These are phyloP conservation scores for Musa beccarii DNA, from an alignment of 176 grass and related monocot genomes.

Conservation along the genomic window DNA sequence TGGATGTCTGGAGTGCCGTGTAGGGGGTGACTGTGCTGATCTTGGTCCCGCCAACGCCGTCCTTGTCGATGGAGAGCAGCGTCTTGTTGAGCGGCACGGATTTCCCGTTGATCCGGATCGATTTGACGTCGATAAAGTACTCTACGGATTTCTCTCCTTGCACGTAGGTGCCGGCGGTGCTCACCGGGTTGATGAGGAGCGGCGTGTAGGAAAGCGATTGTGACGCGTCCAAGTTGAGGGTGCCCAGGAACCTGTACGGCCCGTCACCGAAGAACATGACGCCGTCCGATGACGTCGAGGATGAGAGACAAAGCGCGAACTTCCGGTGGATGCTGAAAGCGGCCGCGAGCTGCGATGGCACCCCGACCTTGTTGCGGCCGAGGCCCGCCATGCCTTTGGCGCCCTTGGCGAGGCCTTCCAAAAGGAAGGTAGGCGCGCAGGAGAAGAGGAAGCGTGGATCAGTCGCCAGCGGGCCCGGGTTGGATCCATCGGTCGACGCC, in stretches of 20 bases:
- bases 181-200: conserved; percentile 59
- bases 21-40: conserved; percentile 59
- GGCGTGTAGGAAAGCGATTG: conserved; percentile 52
- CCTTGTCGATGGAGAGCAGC: conserved; percentile 43
- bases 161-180: conserved; percentile 48
- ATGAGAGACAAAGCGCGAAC: conserved; percentile 57
- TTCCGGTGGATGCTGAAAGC: conserved; percentile 45
- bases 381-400: conserved; percentile 37
- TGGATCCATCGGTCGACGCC: conserved; percentile 38
- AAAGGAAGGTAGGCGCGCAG: conserved; percentile 36
- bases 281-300: not conserved
- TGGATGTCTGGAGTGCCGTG: conserved; percentile 53
- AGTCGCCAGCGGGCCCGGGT: conserved; percentile 27
- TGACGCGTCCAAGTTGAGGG: conserved; percentile 28
- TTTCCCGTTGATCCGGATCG: conserved; percentile 45
- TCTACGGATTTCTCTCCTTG: conserved; percentile 47
- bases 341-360: conserved; percentile 48
- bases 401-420: conserved; percentile 35
- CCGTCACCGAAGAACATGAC: conserved; percentile 46
- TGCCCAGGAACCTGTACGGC: conserved; percentile 44
- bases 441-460: conserved; percentile 47
- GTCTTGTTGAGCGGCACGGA: conserved; percentile 42
- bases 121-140: conserved; percentile 65
- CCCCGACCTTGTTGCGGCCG: conserved; percentile 41
- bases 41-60: conserved; percentile 55